These are phyloP conservation scores for Daldinia sp. DNA, from an alignment of 2,329 filamentous ascomycete genomes.

Conservation along the genomic window DNA sequence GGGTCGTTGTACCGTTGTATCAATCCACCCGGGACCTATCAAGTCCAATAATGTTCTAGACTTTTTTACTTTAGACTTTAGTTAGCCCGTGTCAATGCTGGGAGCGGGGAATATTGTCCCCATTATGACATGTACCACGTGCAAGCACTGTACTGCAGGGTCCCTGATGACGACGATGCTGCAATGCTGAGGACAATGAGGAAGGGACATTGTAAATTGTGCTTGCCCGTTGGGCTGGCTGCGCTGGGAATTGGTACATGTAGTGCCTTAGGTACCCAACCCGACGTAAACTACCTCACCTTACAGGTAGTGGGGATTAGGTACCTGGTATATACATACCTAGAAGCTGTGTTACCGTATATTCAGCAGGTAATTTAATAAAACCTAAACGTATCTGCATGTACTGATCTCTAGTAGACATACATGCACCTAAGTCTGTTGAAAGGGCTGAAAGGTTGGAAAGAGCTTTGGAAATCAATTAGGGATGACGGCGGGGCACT, in stretches of 20 bases:
- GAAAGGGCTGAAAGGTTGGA: background rate
- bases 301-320: background rate
- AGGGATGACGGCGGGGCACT: constrained; percentile 8
- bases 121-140: constrained; percentile 32
- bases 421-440: background rate
- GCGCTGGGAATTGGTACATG: background rate
- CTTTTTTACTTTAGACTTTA: constrained; percentile 18
- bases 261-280: background rate
- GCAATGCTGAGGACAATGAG: background rate
- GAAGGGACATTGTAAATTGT: background rate
- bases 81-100: constrained; percentile 22
- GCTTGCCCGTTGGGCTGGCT: background rate
- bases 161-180: constrained; percentile 33
- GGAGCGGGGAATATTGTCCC: constrained; percentile 31
- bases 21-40: constrained; percentile 16
- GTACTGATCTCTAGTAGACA: background rate
- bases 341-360: constrained; percentile 13
- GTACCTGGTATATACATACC: constrained; percentile 18
- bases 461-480: background rate
- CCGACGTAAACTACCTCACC: background rate
- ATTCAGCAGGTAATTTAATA: constrained; percentile 3
- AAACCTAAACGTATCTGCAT: background rate
- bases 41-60: constrained; percentile 38
- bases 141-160: constrained; percentile 38
- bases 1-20: constrained; percentile 7